Evolutionary conservation across 768 basidiomycete genomes (phyloP), one percentile per base, ranked within the genome.

Genomic region (Calocera viscosa): DNA sequence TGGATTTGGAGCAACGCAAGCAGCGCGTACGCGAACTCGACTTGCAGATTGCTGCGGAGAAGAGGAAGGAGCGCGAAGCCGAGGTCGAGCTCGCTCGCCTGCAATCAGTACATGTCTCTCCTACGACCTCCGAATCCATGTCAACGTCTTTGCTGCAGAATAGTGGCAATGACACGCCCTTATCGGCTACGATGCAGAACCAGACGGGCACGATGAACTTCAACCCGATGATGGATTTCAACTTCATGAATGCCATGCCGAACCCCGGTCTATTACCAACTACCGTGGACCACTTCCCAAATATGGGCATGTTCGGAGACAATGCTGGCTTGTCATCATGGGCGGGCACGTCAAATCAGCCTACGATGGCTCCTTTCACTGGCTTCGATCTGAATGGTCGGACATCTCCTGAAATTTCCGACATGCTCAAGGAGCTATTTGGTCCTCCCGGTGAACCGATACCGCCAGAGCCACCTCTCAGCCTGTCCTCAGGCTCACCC

Each of bases 1-100:
- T 60, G 26, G 53, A 60, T 22, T 32, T 60, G 26, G 53, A 60
- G 30, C 53, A 60, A 26, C 24, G 53, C 11, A 60, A 60, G 30
- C 53, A 60, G 53, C 24, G 53, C 26, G 53, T 60, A 22, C 24
- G 53, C 14, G 53, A 60, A 32, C 30, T 60, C 16, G 53, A 60
- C 30, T 32, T 60, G 53, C 53, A 60, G 26, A 60, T 60, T 26
- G 53, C 53, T 16, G 53, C 53, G 7, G 53, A 60, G 53, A 60
- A 60, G 19, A 26, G 53, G 53, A 60, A 32, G 30, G 53, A 60
- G 26, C 24, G 53, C 14, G 53, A 60, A 26, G 53, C 53, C 14
- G 53, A 60, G 53, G 14, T 60, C 53, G 53, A 60, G 30, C 30
- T 60, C 10, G 53, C 53, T 32, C 24, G 53, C 11, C 22, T 60